Evolutionary conservation across 768 basidiomycete genomes (phyloP).

Genomic region (Piloderma croceum): DNA sequence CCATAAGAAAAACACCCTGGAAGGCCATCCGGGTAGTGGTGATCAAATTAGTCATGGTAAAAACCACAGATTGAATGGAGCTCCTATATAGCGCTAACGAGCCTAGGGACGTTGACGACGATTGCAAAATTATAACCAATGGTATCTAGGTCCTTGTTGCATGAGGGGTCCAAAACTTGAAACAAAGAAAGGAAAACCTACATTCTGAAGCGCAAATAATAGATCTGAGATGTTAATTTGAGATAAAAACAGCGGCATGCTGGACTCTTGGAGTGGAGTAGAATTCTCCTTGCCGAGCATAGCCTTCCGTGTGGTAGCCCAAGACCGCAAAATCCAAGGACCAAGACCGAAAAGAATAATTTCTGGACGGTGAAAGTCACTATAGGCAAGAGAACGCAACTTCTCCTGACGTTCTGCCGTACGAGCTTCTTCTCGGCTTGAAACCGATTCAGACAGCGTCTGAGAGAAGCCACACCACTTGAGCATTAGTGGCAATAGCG

Average conservation of each 20-base stretch:
- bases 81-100: conserved; percentile 78
- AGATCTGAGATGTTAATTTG: conserved; percentile 62
- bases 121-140: conserved; percentile 64
- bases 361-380: conserved; percentile 73
- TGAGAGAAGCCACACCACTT: conserved; percentile 42
- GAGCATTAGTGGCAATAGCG: conserved; percentile 53
- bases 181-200: conserved; percentile 28
- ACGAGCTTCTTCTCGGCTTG: conserved; percentile 52
- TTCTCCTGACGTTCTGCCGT: conserved; percentile 68
- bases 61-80: conserved; percentile 67
- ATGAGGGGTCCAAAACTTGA: no score
- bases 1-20: conserved; percentile 82
- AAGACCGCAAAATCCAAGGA: conserved; percentile 78
- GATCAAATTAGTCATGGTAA: conserved; percentile 56
- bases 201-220: conserved; percentile 63
- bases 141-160: conserved; percentile 48
- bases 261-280: conserved; percentile 35
- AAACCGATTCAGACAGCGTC: conserved; percentile 38
- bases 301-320: conserved; percentile 60
- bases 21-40: conserved; percentile 70
- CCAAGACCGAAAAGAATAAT: conserved; percentile 77
- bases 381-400: conserved; percentile 70
- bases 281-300: conserved; percentile 52
- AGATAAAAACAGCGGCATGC: conserved; percentile 47
- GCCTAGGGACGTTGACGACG: conserved; percentile 70